Conservation (phyloP, 176 grass and related monocot genomes). For the Urochloa ruziziensis region DNA sequence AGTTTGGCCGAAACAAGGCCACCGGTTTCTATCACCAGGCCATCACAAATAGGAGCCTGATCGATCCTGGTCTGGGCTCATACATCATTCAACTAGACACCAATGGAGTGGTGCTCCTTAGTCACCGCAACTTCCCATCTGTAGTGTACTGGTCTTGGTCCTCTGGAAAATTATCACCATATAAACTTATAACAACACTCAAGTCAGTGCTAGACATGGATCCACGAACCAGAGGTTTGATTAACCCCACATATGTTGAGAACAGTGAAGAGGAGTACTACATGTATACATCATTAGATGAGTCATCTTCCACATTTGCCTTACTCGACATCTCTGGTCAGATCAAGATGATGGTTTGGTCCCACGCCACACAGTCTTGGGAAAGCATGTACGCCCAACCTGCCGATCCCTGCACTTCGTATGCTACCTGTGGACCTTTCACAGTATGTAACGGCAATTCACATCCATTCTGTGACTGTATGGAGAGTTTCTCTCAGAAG, state of each 20-base stretch:
- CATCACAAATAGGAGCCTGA: constrained; percentile 16
- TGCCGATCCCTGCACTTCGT: not conserved
- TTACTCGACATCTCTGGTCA: constrained; percentile 22
- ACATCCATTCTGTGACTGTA: not conserved
- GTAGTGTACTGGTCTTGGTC: not conserved
- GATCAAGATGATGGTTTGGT: constrained; percentile 13
- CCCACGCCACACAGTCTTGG: not conserved
- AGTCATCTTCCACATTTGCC: not conserved
- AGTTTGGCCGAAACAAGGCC: constrained; percentile 32
- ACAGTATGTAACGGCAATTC: not conserved
- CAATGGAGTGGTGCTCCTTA: not conserved
- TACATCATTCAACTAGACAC: constrained; percentile 7
- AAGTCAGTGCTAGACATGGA: not conserved
- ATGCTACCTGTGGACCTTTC: not conserved
- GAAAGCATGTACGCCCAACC: constrained; percentile 16
- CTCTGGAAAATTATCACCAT: not conserved
- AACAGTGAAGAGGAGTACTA: constrained; percentile 16
- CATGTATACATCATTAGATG: constrained; percentile 30
- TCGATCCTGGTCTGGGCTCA: constrained; percentile 22
- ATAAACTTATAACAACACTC: constrained; percentile 17
- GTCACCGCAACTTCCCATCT: not conserved
- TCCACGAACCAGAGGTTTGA: not conserved
- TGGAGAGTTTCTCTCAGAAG: not conserved
- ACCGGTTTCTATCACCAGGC: not conserved
- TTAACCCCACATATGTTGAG: not conserved